Evolutionary conservation across 441 rosid species (phyloP), one percentile per base, ranked within the genome.

Genomic region (Lepidium campestre): DNA sequence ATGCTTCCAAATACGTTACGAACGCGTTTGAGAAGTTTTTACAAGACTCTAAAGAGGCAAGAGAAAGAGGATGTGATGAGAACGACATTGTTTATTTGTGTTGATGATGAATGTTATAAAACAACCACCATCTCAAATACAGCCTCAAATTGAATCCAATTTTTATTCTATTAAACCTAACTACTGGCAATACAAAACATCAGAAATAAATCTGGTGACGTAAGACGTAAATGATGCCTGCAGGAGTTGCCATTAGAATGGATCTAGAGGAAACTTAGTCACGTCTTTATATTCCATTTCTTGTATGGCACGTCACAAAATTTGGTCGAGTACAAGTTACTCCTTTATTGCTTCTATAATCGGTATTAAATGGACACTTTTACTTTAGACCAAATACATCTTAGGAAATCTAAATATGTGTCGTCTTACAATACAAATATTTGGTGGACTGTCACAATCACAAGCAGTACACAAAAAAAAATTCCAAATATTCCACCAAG

Each of bases 1-100:
- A 70, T 5, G 98, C 84, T 9, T 82, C 68, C 0, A 77, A 73
- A 35, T 90, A 86, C 18, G 85, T 78, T 18, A 74, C 75, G 9
- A 72, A 64, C 20, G 85, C 90, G 5, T 81, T 77, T 74, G 64
- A 70, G 2, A 66, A 42, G n/a, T 92, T 89, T 57, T 5, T 41
- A 10, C 78, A 84, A 27, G 81, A 80, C 27, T 72, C 83, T 25
- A 67, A 73, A 60, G 78, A 79, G 70, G 85, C 85, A 6, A 84
- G 46, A 36, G 84, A 77, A 19, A 66, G 55, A 19, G 93, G 83
- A 14, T 68, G 25, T 4, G 72, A 79, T 23, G 86, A 76, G 25
- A 40, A 76, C 1, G 77, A 80, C 18, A 65, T 79, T 8, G 65
- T 79, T 29, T 61, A 49, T 36, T 36, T 19, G 75, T 5, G 11